phyloP scores from a whole-genome alignment of 257 asterid genomes.

The Schizonepeta tenuifolia region DNA sequence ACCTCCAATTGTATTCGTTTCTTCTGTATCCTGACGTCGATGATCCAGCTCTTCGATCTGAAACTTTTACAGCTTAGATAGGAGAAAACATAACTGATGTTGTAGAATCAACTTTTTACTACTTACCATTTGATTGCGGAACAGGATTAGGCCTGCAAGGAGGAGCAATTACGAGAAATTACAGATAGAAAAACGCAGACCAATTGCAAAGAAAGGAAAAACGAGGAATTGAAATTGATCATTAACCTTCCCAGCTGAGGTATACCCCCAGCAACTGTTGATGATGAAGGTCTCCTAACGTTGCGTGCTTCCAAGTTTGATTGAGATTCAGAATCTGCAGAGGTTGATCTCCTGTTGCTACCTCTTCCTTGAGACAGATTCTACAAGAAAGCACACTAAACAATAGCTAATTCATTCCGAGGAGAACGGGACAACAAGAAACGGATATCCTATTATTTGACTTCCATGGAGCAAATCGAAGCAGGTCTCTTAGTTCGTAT shows the following conservation, averaged over 20 bases:
- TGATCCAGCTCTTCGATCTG: slow-evolving; percentile 81
- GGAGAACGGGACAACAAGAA: slow-evolving; percentile 1
- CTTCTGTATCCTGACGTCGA: slow-evolving; percentile 81
- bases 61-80: slow-evolving; percentile 31
- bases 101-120: slow-evolving; percentile 23
- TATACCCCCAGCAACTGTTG: slow-evolving; percentile 82
- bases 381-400: slow-evolving; percentile 43
- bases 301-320: slow-evolving; percentile 61
- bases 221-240: slow-evolving; percentile 15
- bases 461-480: not conserved
- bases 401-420: slow-evolving; percentile 3
- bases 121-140: slow-evolving; percentile 70
- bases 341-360: slow-evolving; percentile 53
- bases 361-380: slow-evolving; percentile 78
- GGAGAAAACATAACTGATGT: slow-evolving; percentile 8
- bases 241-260: slow-evolving; percentile 85
- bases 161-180: slow-evolving; percentile 34
- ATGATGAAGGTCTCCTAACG: slow-evolving; percentile 64
- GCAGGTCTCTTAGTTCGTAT: not conserved
- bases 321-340: slow-evolving; percentile 55
- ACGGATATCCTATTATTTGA: not conserved
- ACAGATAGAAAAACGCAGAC: slow-evolving; percentile 13
- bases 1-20: slow-evolving; percentile 80
- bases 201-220: not conserved
- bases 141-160: slow-evolving; percentile 67